phyloP scores from a whole-genome alignment of 148 eudicot genomes.

The Persicaria maculosa region DNA sequence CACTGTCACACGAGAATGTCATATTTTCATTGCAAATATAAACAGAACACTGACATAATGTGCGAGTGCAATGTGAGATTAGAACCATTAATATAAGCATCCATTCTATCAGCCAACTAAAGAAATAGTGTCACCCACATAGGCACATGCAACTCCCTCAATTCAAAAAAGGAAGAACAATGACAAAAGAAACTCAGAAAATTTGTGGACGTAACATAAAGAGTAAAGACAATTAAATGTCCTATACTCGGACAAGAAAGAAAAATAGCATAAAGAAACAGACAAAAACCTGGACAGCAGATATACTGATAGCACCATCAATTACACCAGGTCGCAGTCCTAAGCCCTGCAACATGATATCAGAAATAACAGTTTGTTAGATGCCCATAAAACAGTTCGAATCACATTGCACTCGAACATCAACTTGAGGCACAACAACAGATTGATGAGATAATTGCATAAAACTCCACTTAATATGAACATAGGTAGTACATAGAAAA shows the following conservation, averaged over 20 bases:
- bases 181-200: conserved; percentile 2
- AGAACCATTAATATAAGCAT: conserved; percentile 12
- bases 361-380: neutral
- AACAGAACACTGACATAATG: neutral
- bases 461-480: neutral
- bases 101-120: too few species aligned
- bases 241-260: neutral
- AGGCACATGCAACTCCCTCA: neutral
- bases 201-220: neutral
- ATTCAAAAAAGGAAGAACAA: neutral
- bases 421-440: neutral
- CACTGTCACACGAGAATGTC: neutral
- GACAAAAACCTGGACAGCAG: conserved; percentile 82
- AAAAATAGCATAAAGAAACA: conserved; percentile 1
- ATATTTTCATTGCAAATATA: neutral
- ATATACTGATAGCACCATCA: conserved; percentile 95
- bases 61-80: neutral
- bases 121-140: too few species aligned
- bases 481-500: neutral
- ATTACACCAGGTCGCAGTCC: conserved; percentile 80
- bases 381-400: neutral
- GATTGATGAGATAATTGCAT: neutral
- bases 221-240: neutral
- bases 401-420: neutral
- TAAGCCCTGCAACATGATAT: conserved; percentile 49